Evolutionary conservation across 495 filamentous ascomycete genomes (phyloP).

Genomic region (Penicillium goetzii): DNA sequence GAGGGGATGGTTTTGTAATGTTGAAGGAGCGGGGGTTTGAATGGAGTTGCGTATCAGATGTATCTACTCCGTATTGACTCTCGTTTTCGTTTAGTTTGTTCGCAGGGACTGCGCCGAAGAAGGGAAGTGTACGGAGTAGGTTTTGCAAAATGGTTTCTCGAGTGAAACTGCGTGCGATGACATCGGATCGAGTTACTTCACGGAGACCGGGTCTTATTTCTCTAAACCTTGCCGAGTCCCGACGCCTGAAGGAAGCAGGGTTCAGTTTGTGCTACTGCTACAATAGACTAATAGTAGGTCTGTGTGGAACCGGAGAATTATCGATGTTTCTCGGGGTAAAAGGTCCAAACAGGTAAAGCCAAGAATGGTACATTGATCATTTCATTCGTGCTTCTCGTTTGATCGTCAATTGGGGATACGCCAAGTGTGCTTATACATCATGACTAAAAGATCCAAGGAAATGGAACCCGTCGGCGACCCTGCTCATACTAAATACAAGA

Average conservation of each 20-base stretch:
- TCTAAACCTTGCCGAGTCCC: not conserved
- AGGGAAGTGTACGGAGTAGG: not conserved
- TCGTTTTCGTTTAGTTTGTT: not conserved
- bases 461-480: not conserved
- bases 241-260: not conserved
- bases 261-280: not conserved
- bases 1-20: not conserved
- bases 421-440: conserved; percentile 1
- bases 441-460: conserved; percentile 5
- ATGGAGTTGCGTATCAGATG: not conserved
- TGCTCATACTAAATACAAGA: not conserved
- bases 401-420: not conserved
- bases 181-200: not conserved
- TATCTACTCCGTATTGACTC: not conserved
- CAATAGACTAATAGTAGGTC: not conserved
- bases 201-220: not conserved
- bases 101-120: too few relatives aligned
- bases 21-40: not conserved
- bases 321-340: conserved; percentile 8
- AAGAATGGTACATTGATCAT: conserved; percentile 1
- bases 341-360: not conserved
- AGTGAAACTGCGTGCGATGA: not conserved
- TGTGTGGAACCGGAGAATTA: conserved; percentile 9
- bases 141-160: not conserved
- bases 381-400: conserved; percentile 10